Evolutionary conservation across 2,329 filamentous ascomycete species (phyloP).

Genomic region (Coleophoma crateriformis): DNA sequence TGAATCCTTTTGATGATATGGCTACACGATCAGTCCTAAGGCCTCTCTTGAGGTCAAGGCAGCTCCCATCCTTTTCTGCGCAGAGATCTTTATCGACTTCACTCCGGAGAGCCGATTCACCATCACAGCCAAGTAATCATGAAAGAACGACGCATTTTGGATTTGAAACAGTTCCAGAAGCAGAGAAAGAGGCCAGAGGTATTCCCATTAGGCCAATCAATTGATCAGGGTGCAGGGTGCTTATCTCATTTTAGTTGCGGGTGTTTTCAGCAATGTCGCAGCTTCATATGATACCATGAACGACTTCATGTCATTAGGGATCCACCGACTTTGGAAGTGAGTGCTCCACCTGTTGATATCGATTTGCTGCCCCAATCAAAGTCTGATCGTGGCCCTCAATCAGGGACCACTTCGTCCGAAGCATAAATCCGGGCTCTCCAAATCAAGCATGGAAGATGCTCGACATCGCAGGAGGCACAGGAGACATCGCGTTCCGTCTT

Average conservation of each 20-base stretch:
- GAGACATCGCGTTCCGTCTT: slow-evolving; percentile 96
- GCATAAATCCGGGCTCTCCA: slow-evolving; percentile 64
- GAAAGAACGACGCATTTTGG: slow-evolving; percentile 29
- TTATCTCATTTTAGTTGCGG: slow-evolving; percentile 35
- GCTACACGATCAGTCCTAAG: slow-evolving; percentile 15
- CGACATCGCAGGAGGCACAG: slow-evolving; percentile 94
- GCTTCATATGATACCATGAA: slow-evolving; percentile 94
- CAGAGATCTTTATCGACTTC: slow-evolving; percentile 14
- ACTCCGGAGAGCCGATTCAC: slow-evolving; percentile 8
- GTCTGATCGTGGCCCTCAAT: background rate
- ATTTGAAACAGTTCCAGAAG: slow-evolving; percentile 27
- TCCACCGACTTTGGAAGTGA: slow-evolving; percentile 90
- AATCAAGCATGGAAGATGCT: slow-evolving; percentile 67
- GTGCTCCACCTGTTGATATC: slow-evolving; percentile 5
- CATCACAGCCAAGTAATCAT: slow-evolving; percentile 13
- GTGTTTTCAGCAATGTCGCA: slow-evolving; percentile 92
- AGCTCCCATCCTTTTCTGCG: slow-evolving; percentile 8
- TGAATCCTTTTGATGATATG: slow-evolving; percentile 9
- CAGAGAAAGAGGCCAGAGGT: slow-evolving; percentile 29
- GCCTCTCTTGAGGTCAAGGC: slow-evolving; percentile 13
- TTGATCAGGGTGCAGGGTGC: background rate
- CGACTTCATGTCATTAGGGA: slow-evolving; percentile 96
- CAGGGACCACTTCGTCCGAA: slow-evolving; percentile 86
- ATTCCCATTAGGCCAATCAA: slow-evolving; percentile 1
- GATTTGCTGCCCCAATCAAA: background rate